Conservation (phyloP, 257 asterid genomes). For the Vinca minor region DNA sequence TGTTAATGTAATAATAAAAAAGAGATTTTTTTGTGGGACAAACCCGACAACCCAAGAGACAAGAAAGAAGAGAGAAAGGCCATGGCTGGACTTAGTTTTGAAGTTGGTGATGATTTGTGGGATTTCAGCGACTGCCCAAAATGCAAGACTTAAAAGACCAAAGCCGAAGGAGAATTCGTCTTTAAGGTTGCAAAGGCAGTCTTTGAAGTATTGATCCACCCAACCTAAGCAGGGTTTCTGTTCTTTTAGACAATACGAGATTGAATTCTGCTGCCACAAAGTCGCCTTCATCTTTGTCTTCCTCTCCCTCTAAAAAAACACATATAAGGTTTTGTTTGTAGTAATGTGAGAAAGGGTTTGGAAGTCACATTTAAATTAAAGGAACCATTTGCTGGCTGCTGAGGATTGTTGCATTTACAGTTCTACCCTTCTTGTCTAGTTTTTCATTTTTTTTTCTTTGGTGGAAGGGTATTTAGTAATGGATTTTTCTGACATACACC, state of each 20-base stretch:
- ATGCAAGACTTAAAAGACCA: slow-evolving; percentile 58
- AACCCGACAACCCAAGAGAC: slow-evolving; percentile 81
- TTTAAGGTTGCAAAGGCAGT: slow-evolving; percentile 53
- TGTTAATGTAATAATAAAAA: no score
- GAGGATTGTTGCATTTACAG: neutral
- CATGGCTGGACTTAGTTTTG: slow-evolving; percentile 69
- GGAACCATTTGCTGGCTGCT: neutral
- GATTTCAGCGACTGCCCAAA: slow-evolving; percentile 85
- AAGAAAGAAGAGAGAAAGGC: slow-evolving; percentile 68
- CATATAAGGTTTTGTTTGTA: no score
- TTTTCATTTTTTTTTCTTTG: no score
- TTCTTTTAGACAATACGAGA: slow-evolving; percentile 45
- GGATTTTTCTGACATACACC: no score
- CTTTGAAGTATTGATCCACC: slow-evolving; percentile 59
- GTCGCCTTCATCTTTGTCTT: slow-evolving; percentile 26
- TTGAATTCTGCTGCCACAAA: slow-evolving; percentile 21
- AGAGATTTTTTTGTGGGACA: no score
- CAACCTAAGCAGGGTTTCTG: slow-evolving; percentile 51
- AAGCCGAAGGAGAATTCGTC: slow-evolving; percentile 67
- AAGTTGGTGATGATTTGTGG: slow-evolving; percentile 86
- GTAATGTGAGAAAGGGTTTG: neutral
- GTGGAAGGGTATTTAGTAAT: no score
- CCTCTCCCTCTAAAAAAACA: neutral
- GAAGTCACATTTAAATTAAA: neutral
- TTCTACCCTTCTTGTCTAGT: neutral